Evolutionary conservation across 441 rosid species (phyloP).

Genomic region (Viola pubescens): DNA sequence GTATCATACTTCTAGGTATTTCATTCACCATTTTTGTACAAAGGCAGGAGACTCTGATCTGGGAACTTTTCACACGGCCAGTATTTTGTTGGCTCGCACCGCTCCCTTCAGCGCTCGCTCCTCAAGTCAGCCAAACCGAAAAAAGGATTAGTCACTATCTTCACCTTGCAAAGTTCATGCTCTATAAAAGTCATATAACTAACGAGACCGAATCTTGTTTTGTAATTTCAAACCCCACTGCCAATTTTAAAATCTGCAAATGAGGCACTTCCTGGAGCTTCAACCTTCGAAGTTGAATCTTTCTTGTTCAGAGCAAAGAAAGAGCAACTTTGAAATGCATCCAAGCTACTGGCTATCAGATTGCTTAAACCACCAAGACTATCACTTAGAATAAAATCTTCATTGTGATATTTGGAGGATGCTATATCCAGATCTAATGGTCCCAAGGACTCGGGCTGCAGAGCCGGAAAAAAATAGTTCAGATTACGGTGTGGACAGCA

Average conservation of each 20-base stretch:
- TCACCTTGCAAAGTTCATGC: constrained; percentile 2
- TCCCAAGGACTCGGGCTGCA: constrained; percentile 85
- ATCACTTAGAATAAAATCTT: constrained; percentile 62
- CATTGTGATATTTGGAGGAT: constrained; percentile 57
- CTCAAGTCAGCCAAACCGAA: constrained; percentile 15
- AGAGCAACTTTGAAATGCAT: constrained; percentile 86
- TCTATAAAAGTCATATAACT: background rate
- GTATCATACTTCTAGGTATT: constrained; percentile 1
- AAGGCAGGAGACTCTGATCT: constrained; percentile 15
- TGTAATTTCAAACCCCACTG: constrained; percentile 26
- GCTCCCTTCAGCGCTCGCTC: constrained; percentile 12
- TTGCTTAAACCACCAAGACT: constrained; percentile 85
- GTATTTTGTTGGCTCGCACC: constrained; percentile 19
- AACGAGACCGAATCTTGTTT: background rate
- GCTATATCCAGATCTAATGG: constrained; percentile 66
- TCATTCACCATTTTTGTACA: constrained; percentile 31
- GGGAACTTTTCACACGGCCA: constrained; percentile 7
- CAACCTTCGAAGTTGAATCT: constrained; percentile 50
- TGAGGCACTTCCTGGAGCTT: constrained; percentile 35
- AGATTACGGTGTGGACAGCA: constrained; percentile 9
- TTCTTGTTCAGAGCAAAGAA: constrained; percentile 73
- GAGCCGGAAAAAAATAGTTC: background rate
- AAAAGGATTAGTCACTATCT: background rate
- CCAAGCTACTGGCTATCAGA: constrained; percentile 86
- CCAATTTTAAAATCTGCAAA: constrained; percentile 37